Evolutionary conservation across 148 eudicot species (phyloP).

Genomic region (Rhododendron williamsianum): DNA sequence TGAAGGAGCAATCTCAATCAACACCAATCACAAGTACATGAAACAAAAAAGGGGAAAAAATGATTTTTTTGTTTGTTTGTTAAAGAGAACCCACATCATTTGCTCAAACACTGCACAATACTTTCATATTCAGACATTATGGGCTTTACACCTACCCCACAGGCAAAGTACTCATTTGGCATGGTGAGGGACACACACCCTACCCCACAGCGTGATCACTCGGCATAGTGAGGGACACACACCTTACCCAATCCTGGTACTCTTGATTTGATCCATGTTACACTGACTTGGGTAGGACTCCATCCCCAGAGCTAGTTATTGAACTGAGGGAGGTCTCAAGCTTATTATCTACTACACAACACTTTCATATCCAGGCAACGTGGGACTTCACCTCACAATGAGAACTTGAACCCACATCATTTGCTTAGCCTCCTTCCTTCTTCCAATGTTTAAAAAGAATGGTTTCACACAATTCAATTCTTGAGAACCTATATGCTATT

Average conservation of each 20-base stretch:
- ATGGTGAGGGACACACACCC: not conserved
- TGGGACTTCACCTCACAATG: not conserved
- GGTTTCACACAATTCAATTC: not conserved
- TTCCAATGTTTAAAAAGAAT: not conserved
- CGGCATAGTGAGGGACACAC: not conserved
- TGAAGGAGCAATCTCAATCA: not conserved
- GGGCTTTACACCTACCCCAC: not conserved
- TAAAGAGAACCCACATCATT: not conserved
- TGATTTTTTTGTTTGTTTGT: not conserved
- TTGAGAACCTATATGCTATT: not conserved
- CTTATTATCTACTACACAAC: not conserved
- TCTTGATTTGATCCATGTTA: not conserved
- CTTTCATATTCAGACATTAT: not conserved
- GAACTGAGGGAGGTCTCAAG: not conserved
- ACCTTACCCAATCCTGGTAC: not conserved
- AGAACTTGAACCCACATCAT: not conserved
- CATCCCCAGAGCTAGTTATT: not conserved
- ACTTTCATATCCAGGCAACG: not conserved
- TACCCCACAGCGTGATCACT: not conserved
- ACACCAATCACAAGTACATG: not conserved
- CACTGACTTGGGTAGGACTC: not conserved
- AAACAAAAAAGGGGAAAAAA: not conserved
- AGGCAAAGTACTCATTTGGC: not conserved
- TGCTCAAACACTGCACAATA: not conserved
- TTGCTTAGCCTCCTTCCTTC: not conserved